A percentile compares a stretch with the other conserved stretches of the same genome.
Conservation (phyloP, 495 filamentous ascomycete species). For the Xanthoparmelia taractica region DNA sequence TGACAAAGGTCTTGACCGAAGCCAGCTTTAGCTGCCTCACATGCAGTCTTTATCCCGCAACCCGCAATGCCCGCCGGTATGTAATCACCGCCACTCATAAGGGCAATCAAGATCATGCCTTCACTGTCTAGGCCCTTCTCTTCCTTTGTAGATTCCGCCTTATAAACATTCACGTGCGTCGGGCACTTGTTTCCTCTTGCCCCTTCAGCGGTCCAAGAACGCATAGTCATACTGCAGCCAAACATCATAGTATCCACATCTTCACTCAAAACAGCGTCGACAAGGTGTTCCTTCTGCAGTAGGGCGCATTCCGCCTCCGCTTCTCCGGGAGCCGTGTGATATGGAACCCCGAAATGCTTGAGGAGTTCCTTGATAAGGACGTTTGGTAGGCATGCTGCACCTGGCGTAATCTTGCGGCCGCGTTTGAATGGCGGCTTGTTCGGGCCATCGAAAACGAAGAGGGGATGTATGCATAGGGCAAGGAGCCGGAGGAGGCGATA, state of each 20-base stretch:
- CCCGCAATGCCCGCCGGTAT: slow-evolving; percentile 79
- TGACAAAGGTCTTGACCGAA: slow-evolving; percentile 73
- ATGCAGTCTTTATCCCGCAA: slow-evolving; percentile 80
- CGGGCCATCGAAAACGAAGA: slow-evolving; percentile 94
- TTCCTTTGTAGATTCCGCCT: slow-evolving; percentile 46
- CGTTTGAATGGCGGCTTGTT: slow-evolving; percentile 89
- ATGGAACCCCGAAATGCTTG: slow-evolving; percentile 73
- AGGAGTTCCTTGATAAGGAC: slow-evolving; percentile 67
- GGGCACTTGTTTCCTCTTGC: slow-evolving; percentile 54
- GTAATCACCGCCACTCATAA: slow-evolving; percentile 97
- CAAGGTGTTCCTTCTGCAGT: slow-evolving; percentile 72
- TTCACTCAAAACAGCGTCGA: slow-evolving; percentile 93
- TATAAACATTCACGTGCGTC: slow-evolving; percentile 81
- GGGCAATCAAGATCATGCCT: slow-evolving; percentile 88
- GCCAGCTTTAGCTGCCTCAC: slow-evolving; percentile 80
- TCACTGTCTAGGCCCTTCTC: slow-evolving; percentile 58
- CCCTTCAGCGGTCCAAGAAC: slow-evolving; percentile 76
- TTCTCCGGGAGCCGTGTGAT: slow-evolving; percentile 86
- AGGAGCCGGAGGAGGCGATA: slow-evolving; percentile 83
- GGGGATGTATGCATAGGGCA: slow-evolving; percentile 68
- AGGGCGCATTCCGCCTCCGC: slow-evolving; percentile 95
- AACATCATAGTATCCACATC: slow-evolving; percentile 99
- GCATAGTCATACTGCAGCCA: slow-evolving; percentile 66
- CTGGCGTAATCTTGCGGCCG: slow-evolving; percentile 52
- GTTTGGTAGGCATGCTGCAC: slow-evolving; percentile 39